phyloP scores from a whole-genome alignment of 768 basidiomycete genomes.

The Crepidotus variabilis region DNA sequence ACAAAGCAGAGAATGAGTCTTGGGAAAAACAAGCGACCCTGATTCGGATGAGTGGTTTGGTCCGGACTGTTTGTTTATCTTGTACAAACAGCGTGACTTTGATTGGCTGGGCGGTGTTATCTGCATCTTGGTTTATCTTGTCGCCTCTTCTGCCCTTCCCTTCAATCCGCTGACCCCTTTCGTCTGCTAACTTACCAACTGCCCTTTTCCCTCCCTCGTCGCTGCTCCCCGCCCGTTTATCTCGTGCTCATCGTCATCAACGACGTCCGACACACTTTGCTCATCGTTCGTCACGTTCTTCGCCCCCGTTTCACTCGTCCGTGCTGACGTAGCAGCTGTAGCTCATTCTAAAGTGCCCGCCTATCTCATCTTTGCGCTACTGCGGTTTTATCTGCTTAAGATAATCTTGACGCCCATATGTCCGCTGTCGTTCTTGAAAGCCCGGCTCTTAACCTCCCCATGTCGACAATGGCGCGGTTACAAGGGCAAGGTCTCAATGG shows the following conservation, averaged over 20 bases:
- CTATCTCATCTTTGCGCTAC: background rate
- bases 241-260: conserved; percentile 12
- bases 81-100: conserved; percentile 24
- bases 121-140: conserved; percentile 20
- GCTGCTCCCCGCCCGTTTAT: conserved; percentile 5
- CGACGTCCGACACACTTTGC: conserved; percentile 5
- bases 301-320: conserved; percentile 1
- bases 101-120: conserved; percentile 32
- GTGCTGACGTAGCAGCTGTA: conserved; percentile 8
- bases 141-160: conserved; percentile 13
- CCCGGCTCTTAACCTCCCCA: conserved; percentile 44
- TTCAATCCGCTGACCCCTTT: conserved; percentile 14
- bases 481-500: conserved; percentile 35
- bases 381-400: background rate
- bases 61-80: conserved; percentile 16
- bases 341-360: background rate
- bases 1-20: background rate
- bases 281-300: conserved; percentile 1
- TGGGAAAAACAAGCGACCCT: conserved; percentile 4
- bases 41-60: background rate
- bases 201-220: conserved; percentile 7
- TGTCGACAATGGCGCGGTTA: conserved; percentile 41
- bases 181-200: conserved; percentile 18
- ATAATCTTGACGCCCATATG: conserved; percentile 30
- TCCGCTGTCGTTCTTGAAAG: conserved; percentile 57